Percentiles rank a stretch among this genome's conserved stretches.
phyloP scores from a whole-genome alignment of 2,329 filamentous ascomycete genomes.

The Arthrobotrys musiformis region DNA sequence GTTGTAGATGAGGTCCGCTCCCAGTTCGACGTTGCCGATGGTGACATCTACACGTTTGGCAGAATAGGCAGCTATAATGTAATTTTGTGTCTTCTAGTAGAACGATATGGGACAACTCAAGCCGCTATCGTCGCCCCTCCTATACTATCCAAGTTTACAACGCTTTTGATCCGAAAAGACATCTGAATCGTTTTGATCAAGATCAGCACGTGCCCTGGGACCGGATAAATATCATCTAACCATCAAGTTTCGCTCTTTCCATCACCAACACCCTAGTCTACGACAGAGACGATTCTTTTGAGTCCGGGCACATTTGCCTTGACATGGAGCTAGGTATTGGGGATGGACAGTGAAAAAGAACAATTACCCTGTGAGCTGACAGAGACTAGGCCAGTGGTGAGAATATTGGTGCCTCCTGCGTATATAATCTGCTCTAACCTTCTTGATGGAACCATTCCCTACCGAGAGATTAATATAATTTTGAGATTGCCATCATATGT shows the following conservation, averaged over 20 bases:
- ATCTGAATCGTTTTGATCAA: too few relatives aligned
- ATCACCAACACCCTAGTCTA: background rate
- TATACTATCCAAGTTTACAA: too few relatives aligned
- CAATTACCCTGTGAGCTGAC: background rate
- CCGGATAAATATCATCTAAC: background rate
- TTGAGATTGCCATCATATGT: slow-evolving; percentile 2
- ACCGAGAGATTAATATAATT: background rate
- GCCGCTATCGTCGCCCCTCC: too few relatives aligned
- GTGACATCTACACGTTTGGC: too few relatives aligned
- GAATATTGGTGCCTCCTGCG: background rate
- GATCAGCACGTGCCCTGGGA: too few relatives aligned
- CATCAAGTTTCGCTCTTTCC: background rate
- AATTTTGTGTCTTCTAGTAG: too few relatives aligned
- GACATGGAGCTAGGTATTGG: background rate
- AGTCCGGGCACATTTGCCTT: background rate
- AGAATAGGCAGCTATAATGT: too few relatives aligned
- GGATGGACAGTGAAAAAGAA: background rate
- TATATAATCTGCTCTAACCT: background rate
- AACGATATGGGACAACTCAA: too few relatives aligned
- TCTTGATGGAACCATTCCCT: background rate
- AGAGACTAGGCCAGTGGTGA: too few relatives aligned
- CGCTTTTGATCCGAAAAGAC: too few relatives aligned
- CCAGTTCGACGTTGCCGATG: too few relatives aligned
- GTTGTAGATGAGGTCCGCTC: too few relatives aligned
- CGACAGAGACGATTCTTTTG: background rate